Evolutionary conservation across 2,329 filamentous ascomycete genomes (phyloP).

Genomic region (Daldinia sp.): DNA sequence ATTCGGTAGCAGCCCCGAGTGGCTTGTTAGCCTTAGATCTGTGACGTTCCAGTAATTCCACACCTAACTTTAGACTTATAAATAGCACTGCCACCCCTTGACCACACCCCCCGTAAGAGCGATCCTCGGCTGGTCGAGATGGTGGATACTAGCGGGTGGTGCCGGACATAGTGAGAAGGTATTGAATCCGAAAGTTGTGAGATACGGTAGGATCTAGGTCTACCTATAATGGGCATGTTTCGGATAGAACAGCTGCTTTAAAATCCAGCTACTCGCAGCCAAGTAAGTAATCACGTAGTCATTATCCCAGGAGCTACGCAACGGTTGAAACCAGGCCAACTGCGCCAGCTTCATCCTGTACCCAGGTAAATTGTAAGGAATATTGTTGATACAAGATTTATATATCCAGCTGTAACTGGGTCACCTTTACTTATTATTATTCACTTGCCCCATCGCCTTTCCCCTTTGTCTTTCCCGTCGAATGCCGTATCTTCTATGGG

Average conservation of each 20-base stretch:
- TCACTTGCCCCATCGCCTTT: background rate
- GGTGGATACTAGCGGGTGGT: constrained; percentile 8
- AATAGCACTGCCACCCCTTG: constrained; percentile 31
- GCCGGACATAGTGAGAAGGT: constrained; percentile 15
- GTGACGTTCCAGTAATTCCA: constrained; percentile 6
- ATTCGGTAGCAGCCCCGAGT: constrained; percentile 29
- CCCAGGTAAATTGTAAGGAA: constrained; percentile 15
- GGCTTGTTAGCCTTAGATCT: constrained; percentile 28
- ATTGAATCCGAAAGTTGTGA: constrained; percentile 6
- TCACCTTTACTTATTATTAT: constrained; percentile 21
- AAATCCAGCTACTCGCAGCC: constrained; percentile 13
- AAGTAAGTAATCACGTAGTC: constrained; percentile 10
- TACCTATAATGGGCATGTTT: constrained; percentile 30
- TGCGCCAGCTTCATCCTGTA: constrained; percentile 18
- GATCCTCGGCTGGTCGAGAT: constrained; percentile 21
- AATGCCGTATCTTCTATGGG: constrained; percentile 19
- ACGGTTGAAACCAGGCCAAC: constrained; percentile 9
- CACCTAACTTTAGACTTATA: constrained; percentile 35
- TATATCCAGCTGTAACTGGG: constrained; percentile 12
- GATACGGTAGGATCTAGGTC: constrained; percentile 24
- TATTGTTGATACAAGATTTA: constrained; percentile 7
- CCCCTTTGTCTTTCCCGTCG: constrained; percentile 18
- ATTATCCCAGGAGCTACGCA: constrained; percentile 6
- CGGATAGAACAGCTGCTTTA: constrained; percentile 28
- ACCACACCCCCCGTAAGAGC: constrained; percentile 10